Evolutionary conservation across 148 eudicot genomes (phyloP), one percentile per base, ranked within the genome.

Genomic region (Salicornia ramosissima): DNA sequence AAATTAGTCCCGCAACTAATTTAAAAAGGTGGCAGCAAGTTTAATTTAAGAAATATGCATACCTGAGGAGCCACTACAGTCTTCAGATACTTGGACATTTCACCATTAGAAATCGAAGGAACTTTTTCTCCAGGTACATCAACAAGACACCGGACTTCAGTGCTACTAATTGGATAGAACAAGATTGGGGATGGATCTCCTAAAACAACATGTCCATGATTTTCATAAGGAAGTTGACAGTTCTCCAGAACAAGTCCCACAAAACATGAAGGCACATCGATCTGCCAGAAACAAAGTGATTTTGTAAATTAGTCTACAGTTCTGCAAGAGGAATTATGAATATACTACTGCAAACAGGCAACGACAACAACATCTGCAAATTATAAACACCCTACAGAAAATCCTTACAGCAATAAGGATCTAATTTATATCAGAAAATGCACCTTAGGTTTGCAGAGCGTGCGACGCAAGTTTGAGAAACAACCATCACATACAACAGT

Each of bases 401-500:
- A 42, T 2, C 40, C 53, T 6, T 30, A 30, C 0, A 28, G 22
- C 26, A 42, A 51, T 30, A 2, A 5, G 43, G 21, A 2, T 10
- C 15, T 13, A 40, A 46, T 13, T 30, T 4, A 13, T 25, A 40
- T 70, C 52, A 33, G 57, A 47, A 72, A 54, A 11, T 55, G 43
- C 53, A 91, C 97, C 91, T 80, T 78, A n/a, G 97, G 90, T 8
- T 65, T 79, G 80, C 94, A 88, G 68, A 91, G 94, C 10, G 91
- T 79, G 36, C 83, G 84, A 15, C 94, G 83, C 81, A 91, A 78
- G 75, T 91, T 91, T 74, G 97, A 91, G 71, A 91, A 90, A 70
- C 96, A 88, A 29, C 96, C 96, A 82, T 90, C 96, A 28, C 96
- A 90, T 5, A 90, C 96, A 50, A 88, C 77, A n/a, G 97, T 91